phyloP scores from a whole-genome alignment of 345 rosid genomes.

The Citrus reticulata region DNA sequence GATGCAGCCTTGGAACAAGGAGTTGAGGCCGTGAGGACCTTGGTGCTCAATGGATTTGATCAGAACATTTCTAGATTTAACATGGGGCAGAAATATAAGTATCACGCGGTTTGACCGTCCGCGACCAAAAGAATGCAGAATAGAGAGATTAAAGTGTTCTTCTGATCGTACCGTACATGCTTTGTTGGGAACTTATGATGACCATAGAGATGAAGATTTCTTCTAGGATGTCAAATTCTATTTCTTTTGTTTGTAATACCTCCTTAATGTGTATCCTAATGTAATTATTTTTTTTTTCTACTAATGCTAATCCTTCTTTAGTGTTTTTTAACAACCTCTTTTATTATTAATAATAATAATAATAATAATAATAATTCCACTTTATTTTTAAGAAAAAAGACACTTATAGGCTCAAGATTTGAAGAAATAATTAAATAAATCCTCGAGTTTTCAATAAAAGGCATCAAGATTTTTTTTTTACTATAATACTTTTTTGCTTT shows the following conservation, averaged over 20 bases:
- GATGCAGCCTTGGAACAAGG: slow-evolving; percentile 67
- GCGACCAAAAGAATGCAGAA: not conserved
- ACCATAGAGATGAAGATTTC: not conserved
- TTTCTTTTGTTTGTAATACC: not conserved
- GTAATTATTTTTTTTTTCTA: no score
- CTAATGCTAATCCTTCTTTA: no score
- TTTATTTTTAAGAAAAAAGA: no score
- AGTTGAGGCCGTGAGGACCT: slow-evolving; percentile 56
- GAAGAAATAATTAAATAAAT: no score
- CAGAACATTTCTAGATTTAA: slow-evolving; percentile 60
- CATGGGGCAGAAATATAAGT: slow-evolving; percentile 71
- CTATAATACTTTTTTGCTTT: not conserved
- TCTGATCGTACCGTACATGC: not conserved
- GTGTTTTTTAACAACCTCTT: no score
- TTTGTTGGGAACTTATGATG: not conserved
- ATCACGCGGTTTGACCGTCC: slow-evolving; percentile 46
- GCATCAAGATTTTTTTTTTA: no score
- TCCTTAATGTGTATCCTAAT: not conserved
- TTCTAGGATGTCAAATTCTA: not conserved
- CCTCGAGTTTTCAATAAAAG: no score
- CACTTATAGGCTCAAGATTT: no score
- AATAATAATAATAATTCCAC: no score
- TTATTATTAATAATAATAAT: no score
- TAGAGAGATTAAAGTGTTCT: not conserved
- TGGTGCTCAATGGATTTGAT: slow-evolving; percentile 60